Conservation (phyloP, 495 filamentous ascomycete species). For the Lophiostoma macrostomum region DNA sequence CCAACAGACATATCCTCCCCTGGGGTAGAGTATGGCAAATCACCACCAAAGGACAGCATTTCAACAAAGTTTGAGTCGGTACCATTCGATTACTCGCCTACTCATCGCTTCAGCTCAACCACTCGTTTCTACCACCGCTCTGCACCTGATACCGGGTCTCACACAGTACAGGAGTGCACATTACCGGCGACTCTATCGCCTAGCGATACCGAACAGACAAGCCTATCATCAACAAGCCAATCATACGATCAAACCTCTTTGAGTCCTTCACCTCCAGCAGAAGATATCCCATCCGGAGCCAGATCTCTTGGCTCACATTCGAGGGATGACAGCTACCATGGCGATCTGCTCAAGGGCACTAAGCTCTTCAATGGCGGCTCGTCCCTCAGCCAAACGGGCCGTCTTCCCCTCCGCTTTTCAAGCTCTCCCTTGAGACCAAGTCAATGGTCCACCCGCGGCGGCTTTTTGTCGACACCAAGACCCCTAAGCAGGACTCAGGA, state of each 20-base stretch:
- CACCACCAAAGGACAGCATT: not conserved
- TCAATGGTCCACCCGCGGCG: constrained; percentile 27
- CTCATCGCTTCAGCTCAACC: not conserved
- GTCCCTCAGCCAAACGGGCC: not conserved
- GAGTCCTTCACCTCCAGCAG: no score
- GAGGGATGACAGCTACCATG: no score
- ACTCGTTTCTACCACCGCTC: constrained; percentile 6
- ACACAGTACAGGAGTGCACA: not conserved
- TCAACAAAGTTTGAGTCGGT: not conserved
- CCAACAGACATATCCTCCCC: not conserved
- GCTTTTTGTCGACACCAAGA: constrained; percentile 14
- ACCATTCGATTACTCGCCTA: not conserved
- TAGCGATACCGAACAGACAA: not conserved
- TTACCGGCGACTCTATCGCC: not conserved
- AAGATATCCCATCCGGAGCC: no score
- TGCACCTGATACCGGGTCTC: not conserved
- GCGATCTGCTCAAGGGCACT: no score
- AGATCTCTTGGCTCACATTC: no score
- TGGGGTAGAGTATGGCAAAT: not conserved
- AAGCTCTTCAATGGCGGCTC: not conserved
- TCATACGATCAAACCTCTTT: no score
- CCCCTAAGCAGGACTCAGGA: constrained; percentile 48
- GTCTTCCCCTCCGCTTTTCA: constrained; percentile 14
- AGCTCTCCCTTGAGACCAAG: constrained; percentile 27
- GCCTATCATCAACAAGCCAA: no score